Evolutionary conservation across 176 grass and related monocot genomes (phyloP), one percentile per base, ranked within the genome.

Genomic region (Hsuehochloa calcarea): DNA sequence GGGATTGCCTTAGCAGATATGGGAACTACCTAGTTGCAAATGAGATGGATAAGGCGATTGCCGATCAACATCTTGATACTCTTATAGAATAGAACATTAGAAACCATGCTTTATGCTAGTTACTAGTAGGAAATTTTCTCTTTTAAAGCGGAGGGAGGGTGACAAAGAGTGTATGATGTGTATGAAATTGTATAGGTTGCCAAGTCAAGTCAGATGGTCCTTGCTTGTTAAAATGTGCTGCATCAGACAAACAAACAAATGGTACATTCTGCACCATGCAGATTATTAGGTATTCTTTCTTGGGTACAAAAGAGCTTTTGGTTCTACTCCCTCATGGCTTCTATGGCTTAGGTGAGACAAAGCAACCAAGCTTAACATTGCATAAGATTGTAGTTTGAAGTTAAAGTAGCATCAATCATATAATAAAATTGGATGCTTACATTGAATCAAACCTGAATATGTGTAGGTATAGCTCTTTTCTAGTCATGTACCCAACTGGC

Each of bases 271-370:
- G 12, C 6, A 81, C 1, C 5, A 47, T 22, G 78, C 59, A 91
- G 92, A 91, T 82, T 38, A 89, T 91, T 79, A 87, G 92, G 29
- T 94, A 94, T 65, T 94, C 89, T 2, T 94, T 94, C 80, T 94
- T 94, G 47, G 87, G 92, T 17, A 62, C 68, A 19, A 94, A 89
- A 85, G 92, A 94, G 27, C 75, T 64, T 72, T 94, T 50, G 87
- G 86, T 65, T 91, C 74, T 78, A 71, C 87, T 5, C 87, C 92
- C 39, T 91, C 92, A 8, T 91, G 83, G 89, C 84, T 94, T 43
- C 47, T 91, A 54, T 94, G 89, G 92, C 92, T 94, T 22, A 91
- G 89, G 89, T 94, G 47, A 87, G 66, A 9, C 8, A 19, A 68
- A 8, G 1, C 1, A 17, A 19, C 20, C 34, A 68, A 16, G 3